A percentile compares a stretch with the other conserved stretches of the same genome.
Conservation (phyloP, 331 rosid genomes). For the Telfairia occidentalis region DNA sequence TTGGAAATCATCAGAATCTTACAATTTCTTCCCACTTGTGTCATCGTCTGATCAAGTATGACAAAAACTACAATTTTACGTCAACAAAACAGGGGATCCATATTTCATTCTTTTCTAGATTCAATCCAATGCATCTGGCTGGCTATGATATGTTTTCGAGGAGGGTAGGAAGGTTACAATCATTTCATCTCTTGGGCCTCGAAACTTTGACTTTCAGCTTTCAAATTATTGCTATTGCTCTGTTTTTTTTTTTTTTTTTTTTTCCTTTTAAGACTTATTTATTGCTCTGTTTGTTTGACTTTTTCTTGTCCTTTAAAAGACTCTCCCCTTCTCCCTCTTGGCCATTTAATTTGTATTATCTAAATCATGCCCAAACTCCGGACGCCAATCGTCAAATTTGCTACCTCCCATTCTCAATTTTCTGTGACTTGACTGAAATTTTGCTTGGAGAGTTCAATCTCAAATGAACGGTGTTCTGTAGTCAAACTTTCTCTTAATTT, state of each 20-base stretch:
- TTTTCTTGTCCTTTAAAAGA: background rate
- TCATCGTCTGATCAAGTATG: too few relatives aligned
- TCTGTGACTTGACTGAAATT: background rate
- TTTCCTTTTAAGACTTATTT: background rate
- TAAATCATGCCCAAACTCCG: background rate
- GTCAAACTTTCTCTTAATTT: background rate
- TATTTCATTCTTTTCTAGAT: background rate
- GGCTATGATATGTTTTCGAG: background rate
- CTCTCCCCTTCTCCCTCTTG: background rate
- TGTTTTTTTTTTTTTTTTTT: background rate
- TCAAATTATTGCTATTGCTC: background rate
- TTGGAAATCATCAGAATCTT: too few relatives aligned
- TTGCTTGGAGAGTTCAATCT: background rate
- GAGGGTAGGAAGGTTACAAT: too few relatives aligned
- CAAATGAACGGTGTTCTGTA: background rate
- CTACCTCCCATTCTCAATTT: background rate
- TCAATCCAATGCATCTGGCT: background rate
- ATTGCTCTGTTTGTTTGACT: background rate
- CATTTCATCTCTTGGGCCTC: background rate
- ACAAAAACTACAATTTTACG: background rate
- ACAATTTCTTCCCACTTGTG: too few relatives aligned
- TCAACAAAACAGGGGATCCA: background rate
- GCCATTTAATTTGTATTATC: background rate
- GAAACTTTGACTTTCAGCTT: background rate
- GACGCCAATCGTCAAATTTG: too few relatives aligned